phyloP scores from a whole-genome alignment of 225 moss, liverwort and hornwort genomes.

The Physcomitrium patens region DNA sequence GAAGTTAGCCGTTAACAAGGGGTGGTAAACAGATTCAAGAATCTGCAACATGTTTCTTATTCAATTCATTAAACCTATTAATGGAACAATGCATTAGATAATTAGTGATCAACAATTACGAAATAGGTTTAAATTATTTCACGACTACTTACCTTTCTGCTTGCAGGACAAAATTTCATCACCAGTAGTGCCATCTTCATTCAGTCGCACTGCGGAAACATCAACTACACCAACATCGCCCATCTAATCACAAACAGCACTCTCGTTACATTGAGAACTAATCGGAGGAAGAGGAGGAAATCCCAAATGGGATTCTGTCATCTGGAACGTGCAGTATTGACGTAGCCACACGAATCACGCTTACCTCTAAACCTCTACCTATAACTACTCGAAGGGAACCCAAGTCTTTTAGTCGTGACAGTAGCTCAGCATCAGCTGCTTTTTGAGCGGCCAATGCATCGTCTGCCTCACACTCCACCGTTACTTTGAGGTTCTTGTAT shows the following conservation, averaged over 20 bases:
- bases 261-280: no score
- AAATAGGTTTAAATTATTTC: no score
- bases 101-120: no score
- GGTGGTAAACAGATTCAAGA: neutral
- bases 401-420: conserved; percentile 53
- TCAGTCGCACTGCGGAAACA: conserved; percentile 61
- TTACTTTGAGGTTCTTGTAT: conserved; percentile 59
- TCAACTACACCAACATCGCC: conserved; percentile 69
- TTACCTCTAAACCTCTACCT: conserved; percentile 54
- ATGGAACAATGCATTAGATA: no score
- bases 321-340: no score
- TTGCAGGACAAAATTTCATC: conserved; percentile 69
- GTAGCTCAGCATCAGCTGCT: conserved; percentile 49
- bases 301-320: no score
- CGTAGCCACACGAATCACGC: no score
- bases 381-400: conserved; percentile 56
- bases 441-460: conserved; percentile 26
- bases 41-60: no score
- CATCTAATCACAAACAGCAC: conserved; percentile 19
- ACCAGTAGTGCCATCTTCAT: conserved; percentile 64
- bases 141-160: conserved; percentile 31
- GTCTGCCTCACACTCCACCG: conserved; percentile 44
- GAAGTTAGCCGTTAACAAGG: neutral
- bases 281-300: no score
- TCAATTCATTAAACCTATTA: no score